Evolutionary conservation across 2,329 filamentous ascomycete species (phyloP).

Genomic region (Aspergillus flavus): DNA sequence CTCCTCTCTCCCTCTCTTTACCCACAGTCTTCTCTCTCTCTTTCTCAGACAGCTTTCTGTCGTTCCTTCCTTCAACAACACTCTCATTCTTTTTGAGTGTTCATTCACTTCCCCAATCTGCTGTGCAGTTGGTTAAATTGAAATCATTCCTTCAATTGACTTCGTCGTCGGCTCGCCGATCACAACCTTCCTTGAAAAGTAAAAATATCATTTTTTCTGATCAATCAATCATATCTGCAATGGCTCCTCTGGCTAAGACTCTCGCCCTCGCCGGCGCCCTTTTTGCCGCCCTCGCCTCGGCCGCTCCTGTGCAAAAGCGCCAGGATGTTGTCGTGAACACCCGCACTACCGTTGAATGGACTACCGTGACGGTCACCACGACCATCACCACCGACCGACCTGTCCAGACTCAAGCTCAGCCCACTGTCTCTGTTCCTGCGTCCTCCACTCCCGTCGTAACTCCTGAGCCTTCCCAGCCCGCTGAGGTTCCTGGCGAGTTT

Average conservation of each 20-base stretch:
- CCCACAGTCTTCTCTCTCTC: slow-evolving; percentile 8
- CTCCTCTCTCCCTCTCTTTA: slow-evolving; percentile 10
- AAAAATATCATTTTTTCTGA: slow-evolving; percentile 4
- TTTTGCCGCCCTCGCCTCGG: slow-evolving; percentile 34
- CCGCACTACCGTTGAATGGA: slow-evolving; percentile 50
- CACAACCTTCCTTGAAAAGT: not conserved
- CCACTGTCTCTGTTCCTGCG: slow-evolving; percentile 18
- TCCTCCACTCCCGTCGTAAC: slow-evolving; percentile 17
- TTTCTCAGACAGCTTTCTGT: slow-evolving; percentile 20
- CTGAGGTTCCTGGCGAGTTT: slow-evolving; percentile 15
- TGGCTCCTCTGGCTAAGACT: slow-evolving; percentile 43
- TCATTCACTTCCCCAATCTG: slow-evolving; percentile 14
- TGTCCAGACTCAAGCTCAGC: slow-evolving; percentile 22
- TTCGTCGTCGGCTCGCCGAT: not conserved
- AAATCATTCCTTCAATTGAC: slow-evolving; percentile 6
- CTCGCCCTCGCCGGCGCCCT: slow-evolving; percentile 39
- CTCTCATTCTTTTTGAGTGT: slow-evolving; percentile 12
- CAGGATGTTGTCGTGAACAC: slow-evolving; percentile 51
- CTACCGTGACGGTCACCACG: slow-evolving; percentile 52
- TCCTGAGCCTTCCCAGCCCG: slow-evolving; percentile 15
- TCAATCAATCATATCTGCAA: slow-evolving; percentile 21
- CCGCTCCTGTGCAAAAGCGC: slow-evolving; percentile 40
- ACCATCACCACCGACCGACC: slow-evolving; percentile 47
- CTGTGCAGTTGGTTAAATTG: slow-evolving; percentile 22
- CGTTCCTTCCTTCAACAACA: slow-evolving; percentile 19